phyloP scores from a whole-genome alignment of 257 asterid species.

The Hygrophila difformis region DNA sequence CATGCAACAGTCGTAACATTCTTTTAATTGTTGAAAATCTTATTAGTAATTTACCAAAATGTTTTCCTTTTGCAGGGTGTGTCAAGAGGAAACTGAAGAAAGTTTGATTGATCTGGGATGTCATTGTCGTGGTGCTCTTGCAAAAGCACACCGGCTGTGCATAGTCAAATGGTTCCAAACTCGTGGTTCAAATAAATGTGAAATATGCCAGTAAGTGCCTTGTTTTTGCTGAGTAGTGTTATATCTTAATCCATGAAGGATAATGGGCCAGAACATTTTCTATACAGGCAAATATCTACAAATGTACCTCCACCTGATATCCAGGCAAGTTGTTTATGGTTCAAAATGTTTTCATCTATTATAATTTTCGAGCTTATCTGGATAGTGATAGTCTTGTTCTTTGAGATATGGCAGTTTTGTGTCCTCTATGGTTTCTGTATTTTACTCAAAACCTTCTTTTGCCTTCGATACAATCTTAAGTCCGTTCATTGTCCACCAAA shows the following conservation, averaged over 20 bases:
- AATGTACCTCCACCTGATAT: slow-evolving; percentile 51
- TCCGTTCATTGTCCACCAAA: too few relatives aligned
- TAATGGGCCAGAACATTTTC: slow-evolving; percentile 13
- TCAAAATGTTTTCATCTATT: neutral
- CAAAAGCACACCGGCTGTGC: slow-evolving; percentile 65
- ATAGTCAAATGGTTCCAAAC: slow-evolving; percentile 62
- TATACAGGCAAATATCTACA: slow-evolving; percentile 55
- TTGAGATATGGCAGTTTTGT: too few relatives aligned
- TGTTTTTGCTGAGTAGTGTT: slow-evolving; percentile 5
- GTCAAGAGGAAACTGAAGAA: slow-evolving; percentile 71
- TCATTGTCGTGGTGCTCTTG: slow-evolving; percentile 65
- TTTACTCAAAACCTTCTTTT: too few relatives aligned
- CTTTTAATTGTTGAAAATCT: neutral
- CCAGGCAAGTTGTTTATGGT: slow-evolving; percentile 37
- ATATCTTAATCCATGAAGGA: slow-evolving; percentile 6
- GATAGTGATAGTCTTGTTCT: too few relatives aligned
- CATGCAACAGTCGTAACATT: neutral
- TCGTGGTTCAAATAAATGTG: slow-evolving; percentile 72
- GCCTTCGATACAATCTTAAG: too few relatives aligned
- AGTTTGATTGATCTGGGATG: slow-evolving; percentile 70
- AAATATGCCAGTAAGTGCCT: slow-evolving; percentile 51
- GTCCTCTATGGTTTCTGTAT: neutral
- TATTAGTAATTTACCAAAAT: neutral
- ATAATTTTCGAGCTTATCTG: neutral
- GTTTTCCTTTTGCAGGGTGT: slow-evolving; percentile 38